phyloP scores from a whole-genome alignment of 352 stramenopile genomes.

The Pythium periplocum region DNA sequence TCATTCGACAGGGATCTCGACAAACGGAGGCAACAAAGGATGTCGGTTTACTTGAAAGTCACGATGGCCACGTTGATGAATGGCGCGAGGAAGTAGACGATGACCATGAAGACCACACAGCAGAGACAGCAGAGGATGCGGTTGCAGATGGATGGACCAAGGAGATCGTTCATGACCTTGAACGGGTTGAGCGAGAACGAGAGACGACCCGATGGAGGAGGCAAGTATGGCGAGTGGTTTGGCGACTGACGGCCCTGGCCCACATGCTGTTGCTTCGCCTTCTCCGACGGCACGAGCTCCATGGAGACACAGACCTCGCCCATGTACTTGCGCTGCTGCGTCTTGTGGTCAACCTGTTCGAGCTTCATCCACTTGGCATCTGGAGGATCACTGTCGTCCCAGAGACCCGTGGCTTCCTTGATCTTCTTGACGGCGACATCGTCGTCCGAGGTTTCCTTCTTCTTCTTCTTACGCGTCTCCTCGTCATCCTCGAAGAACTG shows the following conservation, averaged over 20 bases:
- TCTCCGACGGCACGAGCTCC: constrained; percentile 85
- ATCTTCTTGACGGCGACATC: constrained; percentile 80
- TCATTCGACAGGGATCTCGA: not conserved
- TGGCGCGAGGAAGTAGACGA: constrained; percentile 83
- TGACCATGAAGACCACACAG: constrained; percentile 79
- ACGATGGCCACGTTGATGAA: constrained; percentile 85
- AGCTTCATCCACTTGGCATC: constrained; percentile 85
- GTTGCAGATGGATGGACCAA: constrained; percentile 85
- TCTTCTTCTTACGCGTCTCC: constrained; percentile 69
- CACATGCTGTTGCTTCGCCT: constrained; percentile 68
- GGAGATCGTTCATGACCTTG: constrained; percentile 82
- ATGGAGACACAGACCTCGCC: constrained; percentile 85
- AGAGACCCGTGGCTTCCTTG: constrained; percentile 77
- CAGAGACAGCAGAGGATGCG: constrained; percentile 81
- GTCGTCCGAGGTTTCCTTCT: constrained; percentile 68
- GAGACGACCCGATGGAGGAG: constrained; percentile 83
- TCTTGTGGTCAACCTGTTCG: constrained; percentile 77
- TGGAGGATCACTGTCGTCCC: constrained; percentile 74
- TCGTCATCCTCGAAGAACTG: constrained; percentile 85
- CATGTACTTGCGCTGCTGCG: constrained; percentile 75
- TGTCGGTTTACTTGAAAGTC: constrained; percentile 34
- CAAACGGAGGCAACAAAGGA: not conserved
- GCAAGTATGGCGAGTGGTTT: constrained; percentile 92
- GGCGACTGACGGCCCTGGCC: constrained; percentile 84
- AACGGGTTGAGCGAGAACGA: constrained; percentile 92